These are phyloP conservation scores for Neurospora sp. DNA, from an alignment of 495 filamentous ascomycete genomes.

Conservation along the genomic window DNA sequence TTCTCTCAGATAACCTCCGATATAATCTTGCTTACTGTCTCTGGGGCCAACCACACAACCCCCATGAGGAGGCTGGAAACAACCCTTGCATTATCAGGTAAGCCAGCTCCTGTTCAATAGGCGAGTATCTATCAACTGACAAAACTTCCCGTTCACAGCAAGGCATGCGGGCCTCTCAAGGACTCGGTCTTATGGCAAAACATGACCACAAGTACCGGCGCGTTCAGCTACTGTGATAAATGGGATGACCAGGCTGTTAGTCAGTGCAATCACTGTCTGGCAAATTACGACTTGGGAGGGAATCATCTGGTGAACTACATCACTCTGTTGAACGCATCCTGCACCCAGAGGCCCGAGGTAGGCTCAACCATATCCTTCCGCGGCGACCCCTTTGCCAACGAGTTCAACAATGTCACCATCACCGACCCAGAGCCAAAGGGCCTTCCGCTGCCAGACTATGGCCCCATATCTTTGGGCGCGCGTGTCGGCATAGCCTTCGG, in stretches of 20 bases:
- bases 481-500: constrained; percentile 43
- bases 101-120: constrained; percentile 1
- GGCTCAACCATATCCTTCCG: constrained; percentile 32
- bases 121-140: constrained; percentile 4
- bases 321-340: constrained; percentile 37
- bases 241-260: constrained; percentile 25
- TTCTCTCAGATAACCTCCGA: constrained; percentile 34
- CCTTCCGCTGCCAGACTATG: constrained; percentile 16
- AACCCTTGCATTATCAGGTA: constrained; percentile 34
- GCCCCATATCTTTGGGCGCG: constrained; percentile 36
- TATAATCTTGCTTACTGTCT: constrained; percentile 31
- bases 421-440: constrained; percentile 27
- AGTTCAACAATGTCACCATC: constrained; percentile 24
- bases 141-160: constrained; percentile 13
- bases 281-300: constrained; percentile 5
- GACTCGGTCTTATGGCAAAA: constrained; percentile 27
- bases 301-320: constrained; percentile 34
- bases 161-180: constrained; percentile 28
- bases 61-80: not conserved
- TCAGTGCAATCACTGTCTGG: constrained; percentile 29
- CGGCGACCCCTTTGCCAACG: constrained; percentile 38
- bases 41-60: constrained; percentile 19
- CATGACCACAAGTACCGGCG: constrained; percentile 19
- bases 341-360: constrained; percentile 27
- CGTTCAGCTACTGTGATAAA: constrained; percentile 30